phyloP scores from a whole-genome alignment of 352 stramenopile genomes.

The Sclerospora graminicola region DNA sequence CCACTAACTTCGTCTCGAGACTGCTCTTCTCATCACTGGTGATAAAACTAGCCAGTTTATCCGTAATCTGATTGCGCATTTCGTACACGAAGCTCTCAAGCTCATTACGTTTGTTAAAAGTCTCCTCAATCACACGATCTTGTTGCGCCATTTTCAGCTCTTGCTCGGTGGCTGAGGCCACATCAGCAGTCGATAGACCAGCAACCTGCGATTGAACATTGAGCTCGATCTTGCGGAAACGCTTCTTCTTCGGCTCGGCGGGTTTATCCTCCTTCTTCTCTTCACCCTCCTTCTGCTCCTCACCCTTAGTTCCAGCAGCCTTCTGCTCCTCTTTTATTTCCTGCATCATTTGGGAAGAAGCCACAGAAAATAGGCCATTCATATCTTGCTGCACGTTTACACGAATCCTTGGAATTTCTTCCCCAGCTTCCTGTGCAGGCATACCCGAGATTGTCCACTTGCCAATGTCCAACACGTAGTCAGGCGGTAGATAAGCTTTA shows the following conservation, averaged over 20 bases:
- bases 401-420: conserved; percentile 87
- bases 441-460: conserved; percentile 91
- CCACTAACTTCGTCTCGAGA: conserved; percentile 85
- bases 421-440: conserved; percentile 46
- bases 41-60: conserved; percentile 79
- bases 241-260: conserved; percentile 89
- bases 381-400: conserved; percentile 98
- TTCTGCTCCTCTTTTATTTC: conserved; percentile 89
- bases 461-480: conserved; percentile 76
- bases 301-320: conserved; percentile 40
- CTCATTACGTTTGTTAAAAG: conserved; percentile 98
- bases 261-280: conserved; percentile 70
- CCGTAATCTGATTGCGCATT: conserved; percentile 94
- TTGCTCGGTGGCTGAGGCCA: conserved; percentile 67
- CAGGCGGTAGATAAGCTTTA: conserved; percentile 45
- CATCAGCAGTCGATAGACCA: conserved; percentile 46
- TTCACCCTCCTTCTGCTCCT: conserved; percentile 52
- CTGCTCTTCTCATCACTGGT: conserved; percentile 82
- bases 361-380: conserved; percentile 92
- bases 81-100: conserved; percentile 99
- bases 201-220: conserved; percentile 54
- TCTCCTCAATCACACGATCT: conserved; percentile 94
- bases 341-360: conserved; percentile 95
- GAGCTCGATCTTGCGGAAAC: conserved; percentile 88
- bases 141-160: conserved; percentile 94